Evolutionary conservation across 176 grass and related monocot species (phyloP).

Genomic region (Musa troglodytarum): DNA sequence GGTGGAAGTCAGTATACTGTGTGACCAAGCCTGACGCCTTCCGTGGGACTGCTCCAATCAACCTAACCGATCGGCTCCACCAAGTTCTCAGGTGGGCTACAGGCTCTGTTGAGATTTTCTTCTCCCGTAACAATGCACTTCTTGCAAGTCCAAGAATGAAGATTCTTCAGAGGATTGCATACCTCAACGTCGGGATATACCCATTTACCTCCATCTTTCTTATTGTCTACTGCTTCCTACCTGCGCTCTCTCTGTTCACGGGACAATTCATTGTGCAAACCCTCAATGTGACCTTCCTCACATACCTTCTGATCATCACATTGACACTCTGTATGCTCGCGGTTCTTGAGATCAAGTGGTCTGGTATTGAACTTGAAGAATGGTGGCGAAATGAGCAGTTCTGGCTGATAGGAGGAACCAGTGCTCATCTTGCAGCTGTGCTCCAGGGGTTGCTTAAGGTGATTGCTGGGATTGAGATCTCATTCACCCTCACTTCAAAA

Average conservation of each 20-base stretch:
- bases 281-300: conserved; percentile 76
- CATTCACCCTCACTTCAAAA: conserved; percentile 73
- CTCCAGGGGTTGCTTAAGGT: conserved; percentile 75
- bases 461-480: conserved; percentile 67
- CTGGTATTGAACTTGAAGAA: conserved; percentile 69
- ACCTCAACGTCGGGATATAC: conserved; percentile 90
- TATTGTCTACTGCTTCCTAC: conserved; percentile 83
- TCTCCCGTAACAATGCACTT: conserved; percentile 77
- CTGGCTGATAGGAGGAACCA: conserved; percentile 87
- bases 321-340: conserved; percentile 59
- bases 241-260: conserved; percentile 73
- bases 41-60: conserved; percentile 74
- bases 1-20: conserved; percentile 60
- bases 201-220: conserved; percentile 96
- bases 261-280: conserved; percentile 87
- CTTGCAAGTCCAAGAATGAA: conserved; percentile 62
- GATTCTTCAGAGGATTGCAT: conserved; percentile 73
- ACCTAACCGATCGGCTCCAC: conserved; percentile 64
- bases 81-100: conserved; percentile 75
- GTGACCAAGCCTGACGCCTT: conserved; percentile 72
- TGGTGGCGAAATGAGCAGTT: conserved; percentile 95
- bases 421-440: conserved; percentile 75
- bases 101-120: conserved; percentile 93
- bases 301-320: conserved; percentile 62
- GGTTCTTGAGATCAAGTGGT: conserved; percentile 82